Conservation (phyloP, 2,329 filamentous ascomycete species). For the Cercospora sp. region DNA sequence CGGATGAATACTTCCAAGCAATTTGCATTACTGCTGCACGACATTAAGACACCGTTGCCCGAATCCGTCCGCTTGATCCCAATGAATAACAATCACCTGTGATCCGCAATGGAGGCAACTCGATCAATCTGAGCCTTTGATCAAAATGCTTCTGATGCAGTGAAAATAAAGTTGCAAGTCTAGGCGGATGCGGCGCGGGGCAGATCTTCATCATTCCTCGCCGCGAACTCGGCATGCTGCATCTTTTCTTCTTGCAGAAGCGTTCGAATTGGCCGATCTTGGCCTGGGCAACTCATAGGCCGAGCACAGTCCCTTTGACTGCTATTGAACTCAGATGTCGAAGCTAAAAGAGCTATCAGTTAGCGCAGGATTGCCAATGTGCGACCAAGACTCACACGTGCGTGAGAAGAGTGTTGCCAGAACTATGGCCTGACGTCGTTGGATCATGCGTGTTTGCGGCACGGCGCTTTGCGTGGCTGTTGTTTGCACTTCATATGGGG, state of each 20-base stretch:
- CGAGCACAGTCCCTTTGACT: not conserved
- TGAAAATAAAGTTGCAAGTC: not conserved
- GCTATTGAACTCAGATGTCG: not conserved
- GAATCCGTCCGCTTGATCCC: no score
- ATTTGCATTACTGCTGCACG: no score
- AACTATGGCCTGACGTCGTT: not conserved
- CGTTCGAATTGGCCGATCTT: not conserved
- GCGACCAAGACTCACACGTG: not conserved
- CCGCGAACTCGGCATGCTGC: not conserved
- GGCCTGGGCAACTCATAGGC: not conserved
- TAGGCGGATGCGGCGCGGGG: not conserved
- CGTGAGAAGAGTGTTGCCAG: not conserved
- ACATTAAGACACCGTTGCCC: no score
- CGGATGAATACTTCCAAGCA: no score
- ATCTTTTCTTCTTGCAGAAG: not conserved
- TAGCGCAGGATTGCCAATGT: not conserved
- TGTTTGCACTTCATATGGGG: no score
- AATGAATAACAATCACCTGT: no score
- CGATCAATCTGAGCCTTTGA: no score
- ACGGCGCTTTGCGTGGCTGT: no score
- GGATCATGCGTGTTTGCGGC: not conserved
- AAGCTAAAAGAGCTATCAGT: not conserved
- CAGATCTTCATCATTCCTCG: not conserved
- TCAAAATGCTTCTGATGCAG: not conserved
- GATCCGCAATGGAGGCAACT: no score